Base-by-base conservation (phyloP, 179 eudicot species). In the Silene coronaria region DNA sequence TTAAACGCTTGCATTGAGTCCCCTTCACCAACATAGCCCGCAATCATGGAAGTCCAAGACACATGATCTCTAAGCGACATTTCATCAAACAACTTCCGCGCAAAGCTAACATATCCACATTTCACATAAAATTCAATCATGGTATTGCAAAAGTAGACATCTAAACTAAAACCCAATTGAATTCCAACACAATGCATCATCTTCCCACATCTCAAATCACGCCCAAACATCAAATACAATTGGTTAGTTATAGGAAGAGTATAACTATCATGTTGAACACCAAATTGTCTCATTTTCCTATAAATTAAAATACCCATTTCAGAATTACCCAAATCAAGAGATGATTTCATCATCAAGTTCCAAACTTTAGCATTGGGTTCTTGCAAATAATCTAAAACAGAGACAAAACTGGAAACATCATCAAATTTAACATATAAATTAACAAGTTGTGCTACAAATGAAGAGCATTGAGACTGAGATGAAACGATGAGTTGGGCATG, bases 21-120 rank as follows among this genome's bases (percentile, higher is more conserved):
- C 34, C 85, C 85, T 78, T 62, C 79, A 74, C 75, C 26, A 62
- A 75, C 81, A 82, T 45, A 86, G 24, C 88, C 86, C 2, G 86
- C 79, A 53, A 86, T 82, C 79, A 83, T 73, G 3, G 87, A 80
- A 13, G 93, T 89, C 93, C 93, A 89, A 71, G 93, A 88, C 26
- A 88, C 90, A 67, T 82, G 75, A 81, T 88, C 91, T 62, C 87
- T 86, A 0, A 22, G 45, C 78, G 75, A 27, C 90, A 90, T 86
- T 85, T 85, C 88, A 16, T 82, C 89, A 48, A 90, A 90, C 89
- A 90, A 2, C 74, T 65, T 81, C 19, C 36, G 82, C 42, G 88
- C 93, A 19, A 77, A 77, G 36, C 66, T 30, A 68, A 79, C 51
- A 57, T 45, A 42, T 21, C 82, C 82, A 68, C 73, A 76, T 72